Base-by-base conservation (phyloP, 345 rosid species). In the Hibiscus trionum region DNA sequence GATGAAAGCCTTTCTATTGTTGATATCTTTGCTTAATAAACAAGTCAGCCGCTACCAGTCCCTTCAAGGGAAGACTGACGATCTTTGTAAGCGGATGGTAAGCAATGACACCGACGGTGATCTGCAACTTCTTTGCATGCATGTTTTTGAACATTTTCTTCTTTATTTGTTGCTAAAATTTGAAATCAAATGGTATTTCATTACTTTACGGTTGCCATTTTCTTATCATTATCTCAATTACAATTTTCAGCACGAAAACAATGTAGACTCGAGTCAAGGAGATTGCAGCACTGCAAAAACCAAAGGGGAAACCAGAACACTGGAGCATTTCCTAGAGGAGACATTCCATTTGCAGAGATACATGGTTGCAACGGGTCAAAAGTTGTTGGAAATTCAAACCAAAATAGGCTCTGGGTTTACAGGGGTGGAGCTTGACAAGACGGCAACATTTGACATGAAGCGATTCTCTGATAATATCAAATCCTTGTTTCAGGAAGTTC, bases 1-100 rank as follows among this genome's bases (percentile, higher is more conserved):
- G 70, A 73, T 70, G 53, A 86, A 76, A 70, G 76, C 63, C 66
- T 81, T 90, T 74, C 75, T 78, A 19, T 71, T 81, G 10, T 75
- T 91, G 72, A 79, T 88, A 50, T 86, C 91, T 76, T 73, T 87
- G 77, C 87, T 92, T 42, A 89, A 87, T 69, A 92, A 88, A 77
- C 99, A 95, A 77, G 86, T 89, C 31, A 82, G 81, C 79, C 79
- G 96, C 74, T 95, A 89, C 72, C 97, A 89, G 65, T 88, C 99
- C 47, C 97, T 91, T 71, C 97, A 91, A 81, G 93, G 78, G 67
- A 90, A 90, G 80, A 84, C 82, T 24, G 99, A 95, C 67, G 93
- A 88, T 76, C 87, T 95, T 44, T 91, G 96, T 84, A 85, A 90
- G 81, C 78, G 92, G 68, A 89, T 91, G 97, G 99, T 95, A 82